These are phyloP conservation scores for Backusella morwellensis DNA, from an alignment of 192 early-diverging fungal genomes.

Conservation along the genomic window DNA sequence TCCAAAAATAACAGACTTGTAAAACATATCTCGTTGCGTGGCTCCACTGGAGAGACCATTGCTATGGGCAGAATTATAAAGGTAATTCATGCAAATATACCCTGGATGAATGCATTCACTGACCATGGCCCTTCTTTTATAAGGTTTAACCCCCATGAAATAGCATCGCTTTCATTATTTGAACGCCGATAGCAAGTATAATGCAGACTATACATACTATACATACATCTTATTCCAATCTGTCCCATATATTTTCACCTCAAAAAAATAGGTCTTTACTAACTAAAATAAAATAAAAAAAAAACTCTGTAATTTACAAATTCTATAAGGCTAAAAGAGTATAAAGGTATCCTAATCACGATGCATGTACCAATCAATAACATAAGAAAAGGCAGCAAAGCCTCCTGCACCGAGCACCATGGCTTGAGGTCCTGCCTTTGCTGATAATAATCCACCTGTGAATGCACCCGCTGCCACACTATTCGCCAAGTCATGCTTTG, in stretches of 20 bases:
- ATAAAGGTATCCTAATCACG: slow-evolving; percentile 30
- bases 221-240: neutral
- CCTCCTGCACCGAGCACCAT: slow-evolving; percentile 81
- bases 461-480: slow-evolving; percentile 87
- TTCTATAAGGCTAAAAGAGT: slow-evolving; percentile 1
- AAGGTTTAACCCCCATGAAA: neutral
- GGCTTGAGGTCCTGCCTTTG: slow-evolving; percentile 73
- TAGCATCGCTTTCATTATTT: neutral
- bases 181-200: neutral
- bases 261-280: neutral
- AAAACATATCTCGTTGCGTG: neutral
- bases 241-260: neutral
- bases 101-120: neutral
- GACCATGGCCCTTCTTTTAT: neutral
- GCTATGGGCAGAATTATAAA: neutral
- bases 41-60: neutral
- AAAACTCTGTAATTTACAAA: slow-evolving; percentile 7
- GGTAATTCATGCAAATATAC: neutral
- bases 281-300: neutral
- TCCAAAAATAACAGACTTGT: slow-evolving; percentile 62
- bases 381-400: slow-evolving; percentile 93
- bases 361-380: slow-evolving; percentile 89
- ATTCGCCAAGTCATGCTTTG: slow-evolving; percentile 94
- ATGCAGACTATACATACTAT: neutral
- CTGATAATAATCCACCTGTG: slow-evolving; percentile 84